These are phyloP conservation scores for Salvia hispanica DNA, from an alignment of 257 asterid genomes.

Conservation along the genomic window DNA sequence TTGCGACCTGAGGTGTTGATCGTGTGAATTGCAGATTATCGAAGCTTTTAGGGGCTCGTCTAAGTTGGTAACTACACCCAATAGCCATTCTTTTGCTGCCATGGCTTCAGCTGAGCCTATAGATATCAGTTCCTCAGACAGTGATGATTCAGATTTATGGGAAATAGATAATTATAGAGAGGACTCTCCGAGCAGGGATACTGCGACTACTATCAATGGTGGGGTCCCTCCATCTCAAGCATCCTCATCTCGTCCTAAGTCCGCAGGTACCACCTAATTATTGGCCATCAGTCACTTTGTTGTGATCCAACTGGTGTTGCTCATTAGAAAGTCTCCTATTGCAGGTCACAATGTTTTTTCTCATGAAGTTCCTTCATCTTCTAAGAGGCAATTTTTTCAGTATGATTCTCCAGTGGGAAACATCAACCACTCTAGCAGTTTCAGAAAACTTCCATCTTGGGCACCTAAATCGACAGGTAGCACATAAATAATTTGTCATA, in stretches of 20 bases:
- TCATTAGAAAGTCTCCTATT: conserved; percentile 22
- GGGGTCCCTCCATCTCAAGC: conserved; percentile 59
- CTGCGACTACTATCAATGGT: conserved; percentile 39
- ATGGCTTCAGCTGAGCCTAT: conserved; percentile 62
- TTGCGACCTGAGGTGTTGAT: conserved; percentile 27
- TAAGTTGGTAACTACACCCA: conserved; percentile 32
- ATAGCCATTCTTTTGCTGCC: conserved; percentile 34
- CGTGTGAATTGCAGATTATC: conserved; percentile 40
- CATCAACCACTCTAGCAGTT: not conserved
- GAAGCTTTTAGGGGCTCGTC: conserved; percentile 41
- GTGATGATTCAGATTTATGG: conserved; percentile 81
- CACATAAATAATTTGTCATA: not conserved
- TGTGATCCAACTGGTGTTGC: conserved; percentile 20
- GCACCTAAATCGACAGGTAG: not conserved
- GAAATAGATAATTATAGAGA: conserved; percentile 73
- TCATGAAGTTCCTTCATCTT: conserved; percentile 38
- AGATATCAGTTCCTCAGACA: conserved; percentile 81
- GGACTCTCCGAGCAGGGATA: conserved; percentile 66
- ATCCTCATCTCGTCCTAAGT: conserved; percentile 30
- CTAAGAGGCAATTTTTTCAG: conserved; percentile 41
- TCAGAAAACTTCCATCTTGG: conserved; percentile 8
- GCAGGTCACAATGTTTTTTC: conserved; percentile 45
- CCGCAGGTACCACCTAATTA: conserved; percentile 47
- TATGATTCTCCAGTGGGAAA: conserved; percentile 26
- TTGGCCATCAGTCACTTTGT: conserved; percentile 18